Evolutionary conservation across 2,329 filamentous ascomycete species (phyloP).

Genomic region (Fusarium hainanense): DNA sequence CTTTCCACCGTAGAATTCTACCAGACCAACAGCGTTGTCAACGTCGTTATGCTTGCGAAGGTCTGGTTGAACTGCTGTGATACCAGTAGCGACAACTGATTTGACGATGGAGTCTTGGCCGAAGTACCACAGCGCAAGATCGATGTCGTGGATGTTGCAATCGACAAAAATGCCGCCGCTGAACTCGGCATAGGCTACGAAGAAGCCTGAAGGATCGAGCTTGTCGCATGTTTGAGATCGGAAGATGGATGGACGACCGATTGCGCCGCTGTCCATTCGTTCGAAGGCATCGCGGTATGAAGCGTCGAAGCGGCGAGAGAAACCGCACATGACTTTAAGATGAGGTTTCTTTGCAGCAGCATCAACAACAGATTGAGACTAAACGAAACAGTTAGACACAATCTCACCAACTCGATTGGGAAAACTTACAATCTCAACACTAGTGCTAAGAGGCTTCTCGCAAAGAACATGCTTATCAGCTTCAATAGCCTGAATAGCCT

Average conservation of each 20-base stretch:
- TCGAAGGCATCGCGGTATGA: conserved; percentile 71
- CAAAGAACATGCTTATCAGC: conserved; percentile 45
- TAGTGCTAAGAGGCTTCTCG: conserved; percentile 45
- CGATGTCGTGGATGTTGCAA: conserved; percentile 76
- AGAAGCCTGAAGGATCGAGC: conserved; percentile 73
- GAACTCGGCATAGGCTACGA: conserved; percentile 73
- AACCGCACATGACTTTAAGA: conserved; percentile 69
- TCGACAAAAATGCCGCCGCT: conserved; percentile 77
- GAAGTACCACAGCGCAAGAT: conserved; percentile 51
- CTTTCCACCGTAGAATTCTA: conserved; percentile 73
- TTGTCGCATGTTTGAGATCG: conserved; percentile 77
- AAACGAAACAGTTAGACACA: conserved; percentile 4
- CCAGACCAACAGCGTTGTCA: conserved; percentile 60
- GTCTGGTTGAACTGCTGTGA: conserved; percentile 49
- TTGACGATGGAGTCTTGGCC: conserved; percentile 49
- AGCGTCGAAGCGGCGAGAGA: conserved; percentile 65
- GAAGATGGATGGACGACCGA: conserved; percentile 70
- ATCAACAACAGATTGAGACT: conserved; percentile 70
- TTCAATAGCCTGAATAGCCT: conserved; percentile 45
- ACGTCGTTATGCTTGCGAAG: conserved; percentile 49
- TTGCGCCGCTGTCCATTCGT: conserved; percentile 63
- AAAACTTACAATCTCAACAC: conserved; percentile 63
- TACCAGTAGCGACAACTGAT: conserved; percentile 48
- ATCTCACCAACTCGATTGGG: not conserved
- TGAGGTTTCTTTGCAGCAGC: conserved; percentile 66